These are phyloP conservation scores for Binderoboletus segoi DNA, from an alignment of 1,284 basidiomycete species.

Conservation along the genomic window DNA sequence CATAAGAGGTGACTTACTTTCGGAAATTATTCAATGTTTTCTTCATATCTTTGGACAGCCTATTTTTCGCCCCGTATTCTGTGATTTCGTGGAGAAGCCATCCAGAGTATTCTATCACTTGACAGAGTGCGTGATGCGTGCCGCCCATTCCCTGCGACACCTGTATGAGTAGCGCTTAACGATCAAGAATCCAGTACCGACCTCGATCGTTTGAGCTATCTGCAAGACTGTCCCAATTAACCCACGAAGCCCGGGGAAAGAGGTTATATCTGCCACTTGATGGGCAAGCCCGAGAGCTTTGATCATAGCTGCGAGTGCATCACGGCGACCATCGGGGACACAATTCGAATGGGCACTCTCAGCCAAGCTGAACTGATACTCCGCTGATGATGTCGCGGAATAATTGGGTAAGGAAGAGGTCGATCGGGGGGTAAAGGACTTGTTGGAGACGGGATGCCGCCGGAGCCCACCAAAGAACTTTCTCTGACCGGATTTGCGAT, in stretches of 20 bases:
- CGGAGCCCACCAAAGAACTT: background rate
- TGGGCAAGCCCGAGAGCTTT: constrained; percentile 4
- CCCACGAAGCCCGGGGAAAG: constrained; percentile 10
- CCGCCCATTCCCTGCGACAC: constrained; percentile 13
- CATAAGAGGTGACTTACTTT: background rate
- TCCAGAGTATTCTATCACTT: constrained; percentile 16
- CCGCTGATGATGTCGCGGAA: too few relatives aligned
- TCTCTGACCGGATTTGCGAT: background rate
- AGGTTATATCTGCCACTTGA: constrained; percentile 13
- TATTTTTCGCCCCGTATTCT: background rate
- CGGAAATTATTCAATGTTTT: background rate
- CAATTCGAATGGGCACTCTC: background rate
- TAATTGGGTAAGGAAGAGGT: too few relatives aligned
- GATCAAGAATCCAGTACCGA: background rate
- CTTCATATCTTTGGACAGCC: background rate
- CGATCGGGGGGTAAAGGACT: too few relatives aligned
- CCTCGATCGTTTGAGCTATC: constrained; percentile 16
- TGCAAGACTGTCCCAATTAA: constrained; percentile 13
- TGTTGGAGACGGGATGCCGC: too few relatives aligned
- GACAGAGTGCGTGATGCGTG: constrained; percentile 15
- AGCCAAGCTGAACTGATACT: too few relatives aligned
- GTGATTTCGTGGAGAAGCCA: constrained; percentile 20
- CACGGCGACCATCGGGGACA: background rate
- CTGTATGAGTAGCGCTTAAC: background rate
- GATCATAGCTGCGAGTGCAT: constrained; percentile 7